Conservation (phyloP, 2,329 filamentous ascomycete genomes). For the Pseudogymnoascus sp. region DNA sequence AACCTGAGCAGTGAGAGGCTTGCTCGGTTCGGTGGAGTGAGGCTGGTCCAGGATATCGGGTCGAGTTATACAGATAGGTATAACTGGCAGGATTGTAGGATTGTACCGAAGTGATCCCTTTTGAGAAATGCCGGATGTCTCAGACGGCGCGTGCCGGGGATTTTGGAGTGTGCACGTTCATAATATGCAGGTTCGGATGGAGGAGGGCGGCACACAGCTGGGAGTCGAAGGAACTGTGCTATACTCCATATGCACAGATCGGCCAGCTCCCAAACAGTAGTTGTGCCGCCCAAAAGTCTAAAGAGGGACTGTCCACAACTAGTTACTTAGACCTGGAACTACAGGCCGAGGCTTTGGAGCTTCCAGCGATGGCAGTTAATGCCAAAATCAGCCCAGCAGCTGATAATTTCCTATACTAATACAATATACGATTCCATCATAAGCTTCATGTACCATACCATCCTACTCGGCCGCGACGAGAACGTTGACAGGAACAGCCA, state of each 20-base stretch:
- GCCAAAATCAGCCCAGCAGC: neutral
- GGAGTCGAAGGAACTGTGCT: neutral
- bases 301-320: neutral
- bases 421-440: neutral
- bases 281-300: neutral
- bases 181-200: neutral
- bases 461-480: neutral
- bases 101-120: neutral
- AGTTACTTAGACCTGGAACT: too few species aligned
- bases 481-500: neutral
- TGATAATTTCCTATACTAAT: neutral
- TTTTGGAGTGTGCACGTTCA: neutral
- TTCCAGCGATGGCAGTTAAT: neutral
- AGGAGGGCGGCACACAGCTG: neutral
- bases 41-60: too few species aligned
- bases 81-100: neutral
- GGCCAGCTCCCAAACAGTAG: neutral
- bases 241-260: neutral
- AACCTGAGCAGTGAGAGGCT: too few species aligned
- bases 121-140: conserved; percentile 1
- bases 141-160: neutral
- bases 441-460: neutral
- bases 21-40: too few species aligned
- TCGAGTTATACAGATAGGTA: neutral
- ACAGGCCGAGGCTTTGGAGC: neutral